Evolutionary conservation across 805 yeast species (phyloP).

Genomic region (Barnettozyma siamensis): DNA sequence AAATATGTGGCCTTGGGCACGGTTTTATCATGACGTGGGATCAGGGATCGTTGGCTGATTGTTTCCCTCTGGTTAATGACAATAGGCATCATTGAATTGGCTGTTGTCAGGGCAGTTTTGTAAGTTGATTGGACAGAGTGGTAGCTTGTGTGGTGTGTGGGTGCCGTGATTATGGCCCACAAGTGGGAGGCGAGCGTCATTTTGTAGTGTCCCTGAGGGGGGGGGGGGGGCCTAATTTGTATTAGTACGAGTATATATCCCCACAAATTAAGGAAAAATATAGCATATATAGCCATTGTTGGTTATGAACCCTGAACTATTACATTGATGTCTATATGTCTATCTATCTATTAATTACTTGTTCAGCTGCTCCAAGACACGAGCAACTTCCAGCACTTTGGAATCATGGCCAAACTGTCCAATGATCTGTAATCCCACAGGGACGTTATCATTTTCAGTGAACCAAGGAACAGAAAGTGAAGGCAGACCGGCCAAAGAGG

Average conservation of each 20-base stretch:
- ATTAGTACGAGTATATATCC: no score
- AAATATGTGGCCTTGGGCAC: background rate
- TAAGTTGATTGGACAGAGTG: no score
- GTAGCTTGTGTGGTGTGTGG: no score
- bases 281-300: no score
- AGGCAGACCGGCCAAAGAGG: slow-evolving; percentile 89
- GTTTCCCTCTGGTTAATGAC: background rate
- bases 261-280: no score
- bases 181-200: no score
- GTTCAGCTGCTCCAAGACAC: slow-evolving; percentile 5
- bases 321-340: no score
- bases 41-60: background rate
- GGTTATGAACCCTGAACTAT: no score
- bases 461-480: slow-evolving; percentile 68
- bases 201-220: no score
- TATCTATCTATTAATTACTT: no score
- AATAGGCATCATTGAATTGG: background rate
- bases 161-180: no score
- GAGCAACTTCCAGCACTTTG: slow-evolving; percentile 41
- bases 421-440: slow-evolving; percentile 71
- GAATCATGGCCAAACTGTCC: slow-evolving; percentile 85
- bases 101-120: background rate
- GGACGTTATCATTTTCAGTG: slow-evolving; percentile 24
- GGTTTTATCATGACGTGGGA: background rate
- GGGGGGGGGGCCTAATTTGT: no score